phyloP scores from a whole-genome alignment of 345 rosid species.

The Viola odorata region DNA sequence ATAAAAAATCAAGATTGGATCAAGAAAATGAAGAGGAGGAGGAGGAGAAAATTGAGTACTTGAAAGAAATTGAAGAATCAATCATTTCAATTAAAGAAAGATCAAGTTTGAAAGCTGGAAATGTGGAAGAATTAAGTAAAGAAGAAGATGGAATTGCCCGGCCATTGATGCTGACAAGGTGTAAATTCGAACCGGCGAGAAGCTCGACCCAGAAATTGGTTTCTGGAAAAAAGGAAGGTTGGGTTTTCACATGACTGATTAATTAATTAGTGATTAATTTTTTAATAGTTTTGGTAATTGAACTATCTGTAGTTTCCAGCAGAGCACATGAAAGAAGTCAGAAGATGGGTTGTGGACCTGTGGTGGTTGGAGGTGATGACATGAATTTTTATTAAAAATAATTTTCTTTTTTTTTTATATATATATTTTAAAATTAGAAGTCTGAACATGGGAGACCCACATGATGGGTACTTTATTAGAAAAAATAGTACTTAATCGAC shows the following conservation, averaged over 20 bases:
- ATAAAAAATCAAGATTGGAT: slow-evolving; percentile 21
- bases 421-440: too few relatives aligned
- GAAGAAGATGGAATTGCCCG: slow-evolving; percentile 16
- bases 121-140: slow-evolving; percentile 9
- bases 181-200: slow-evolving; percentile 85
- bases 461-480: too few relatives aligned
- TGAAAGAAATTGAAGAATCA: slow-evolving; percentile 26
- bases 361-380: too few relatives aligned
- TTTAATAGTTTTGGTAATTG: slow-evolving; percentile 1
- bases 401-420: too few relatives aligned
- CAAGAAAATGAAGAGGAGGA: slow-evolving; percentile 26
- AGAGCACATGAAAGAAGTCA: too few relatives aligned
- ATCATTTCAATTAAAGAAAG: slow-evolving; percentile 15
- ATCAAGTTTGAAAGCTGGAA: slow-evolving; percentile 13
- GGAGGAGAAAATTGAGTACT: neutral
- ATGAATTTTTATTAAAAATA: too few relatives aligned
- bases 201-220: slow-evolving; percentile 40
- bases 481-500: too few relatives aligned
- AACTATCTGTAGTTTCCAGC: slow-evolving; percentile 9
- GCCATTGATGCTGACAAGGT: slow-evolving; percentile 52
- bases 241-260: slow-evolving; percentile 47
- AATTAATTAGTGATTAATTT: slow-evolving; percentile 4
- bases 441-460: too few relatives aligned
- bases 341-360: too few relatives aligned
- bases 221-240: slow-evolving; percentile 53